Conservation (phyloP, 2,329 filamentous ascomycete species). For the Clonostachys rosea region DNA sequence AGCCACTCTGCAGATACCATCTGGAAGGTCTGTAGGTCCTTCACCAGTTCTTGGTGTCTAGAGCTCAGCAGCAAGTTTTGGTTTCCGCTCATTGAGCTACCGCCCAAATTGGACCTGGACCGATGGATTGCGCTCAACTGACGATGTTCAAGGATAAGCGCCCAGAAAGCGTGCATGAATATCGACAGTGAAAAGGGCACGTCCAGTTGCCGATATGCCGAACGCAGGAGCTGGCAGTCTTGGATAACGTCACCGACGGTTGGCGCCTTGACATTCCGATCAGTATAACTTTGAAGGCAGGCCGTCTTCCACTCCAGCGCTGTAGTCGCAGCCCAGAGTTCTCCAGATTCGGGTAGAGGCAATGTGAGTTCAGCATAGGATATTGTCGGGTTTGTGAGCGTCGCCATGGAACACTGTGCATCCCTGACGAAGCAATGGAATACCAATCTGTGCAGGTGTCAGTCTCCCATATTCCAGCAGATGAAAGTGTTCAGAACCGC, state of each 20-base stretch:
- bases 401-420: constrained; percentile 61
- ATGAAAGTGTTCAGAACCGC: neutral
- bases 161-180: constrained; percentile 63
- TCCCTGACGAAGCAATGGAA: constrained; percentile 64
- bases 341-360: constrained; percentile 56
- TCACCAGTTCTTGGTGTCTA: constrained; percentile 58
- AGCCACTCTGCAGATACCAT: constrained; percentile 33
- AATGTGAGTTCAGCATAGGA: constrained; percentile 66
- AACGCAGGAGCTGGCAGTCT: constrained; percentile 46
- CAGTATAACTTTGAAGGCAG: constrained; percentile 38
- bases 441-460: constrained; percentile 40
- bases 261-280: constrained; percentile 36
- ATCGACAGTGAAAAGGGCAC: constrained; percentile 50
- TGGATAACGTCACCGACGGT: constrained; percentile 52
- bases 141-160: constrained; percentile 61
- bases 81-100: constrained; percentile 25
- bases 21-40: constrained; percentile 46
- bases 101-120: constrained; percentile 37
- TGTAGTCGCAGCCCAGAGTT: constrained; percentile 61
- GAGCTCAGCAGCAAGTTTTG: constrained; percentile 43
- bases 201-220: constrained; percentile 47
- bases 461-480: neutral
- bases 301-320: constrained; percentile 61
- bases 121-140: constrained; percentile 48
- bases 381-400: constrained; percentile 59